Base-by-base conservation (phyloP, 148 eudicot genomes). In the Amaranthus cruentus region DNA sequence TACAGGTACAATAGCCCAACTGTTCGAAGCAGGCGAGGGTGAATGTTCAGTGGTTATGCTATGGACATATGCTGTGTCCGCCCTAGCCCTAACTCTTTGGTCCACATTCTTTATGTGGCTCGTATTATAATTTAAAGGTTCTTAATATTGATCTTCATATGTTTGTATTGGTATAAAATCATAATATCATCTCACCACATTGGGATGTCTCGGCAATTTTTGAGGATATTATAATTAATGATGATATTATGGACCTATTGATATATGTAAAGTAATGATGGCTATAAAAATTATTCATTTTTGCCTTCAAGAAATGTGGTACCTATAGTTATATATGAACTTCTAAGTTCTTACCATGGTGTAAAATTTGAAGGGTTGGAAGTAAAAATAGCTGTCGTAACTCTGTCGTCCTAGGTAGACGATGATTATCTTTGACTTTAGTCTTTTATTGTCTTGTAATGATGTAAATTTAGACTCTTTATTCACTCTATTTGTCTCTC, bases 31-130 rank as follows among this genome's bases (percentile, higher is more conserved):
- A 1, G 83, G 83, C 0, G 83, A 80, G 13, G 76, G 68, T 0
- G 83, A 80, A 67, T 76, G 83, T 46, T 76, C 83, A 7, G 83
- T 80, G 15, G 69, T 80, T 51, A 80, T 80, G 83, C 65, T 80
- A 51, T 80, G 83, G 79, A 80, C 83, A 4, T 80, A 80, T 68
- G 73, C 73, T n/a, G 64, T 80, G 64, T 55, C 83, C 0, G 83
- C 83, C 11, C 59, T 80, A 47, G 83, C 79, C 64, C 73, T 80
- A 71, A 80, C 83, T n/a, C 70, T 80, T 28, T 80, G 83, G 83
- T 76, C 83, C 60, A 80, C 83, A 4, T 56, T 66, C 8, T 80
- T 80, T 53, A 71, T 80, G 83, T 66, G 79, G 63, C 53, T 80
- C 15, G 83, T 75, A 38, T 12, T 73, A 18, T 75, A 75, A 60